Percentiles rank a stretch among this genome's conserved stretches.
phyloP scores from a whole-genome alignment of 176 grass and related monocot genomes.

The Guadua angustifolia region DNA sequence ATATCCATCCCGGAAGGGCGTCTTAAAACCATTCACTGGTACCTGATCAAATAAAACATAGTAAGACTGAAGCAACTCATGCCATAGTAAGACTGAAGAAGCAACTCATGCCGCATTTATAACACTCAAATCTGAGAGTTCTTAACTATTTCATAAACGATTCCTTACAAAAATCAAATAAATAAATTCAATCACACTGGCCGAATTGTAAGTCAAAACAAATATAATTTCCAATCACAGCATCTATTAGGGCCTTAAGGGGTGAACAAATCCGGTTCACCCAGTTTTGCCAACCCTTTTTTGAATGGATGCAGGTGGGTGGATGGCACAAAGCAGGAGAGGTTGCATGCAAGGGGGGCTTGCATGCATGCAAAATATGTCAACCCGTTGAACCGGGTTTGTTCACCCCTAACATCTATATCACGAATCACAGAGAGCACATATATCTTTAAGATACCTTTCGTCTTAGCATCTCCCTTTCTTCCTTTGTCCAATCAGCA shows the following conservation, averaged over 20 bases:
- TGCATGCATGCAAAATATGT: no score
- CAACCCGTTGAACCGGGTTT: no score
- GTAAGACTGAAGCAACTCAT: neutral
- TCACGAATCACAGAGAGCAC: neutral
- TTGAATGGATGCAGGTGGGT: no score
- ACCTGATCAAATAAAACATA: constrained; percentile 56
- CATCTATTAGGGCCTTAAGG: no score
- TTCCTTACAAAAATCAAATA: neutral
- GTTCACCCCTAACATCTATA: neutral
- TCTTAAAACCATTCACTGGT: constrained; percentile 83
- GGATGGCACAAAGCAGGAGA: no score
- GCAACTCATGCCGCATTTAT: neutral
- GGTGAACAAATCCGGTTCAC: no score
- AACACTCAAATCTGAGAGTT: neutral
- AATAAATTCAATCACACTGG: neutral
- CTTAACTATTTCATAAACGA: neutral
- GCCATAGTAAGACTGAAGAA: neutral
- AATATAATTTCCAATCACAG: neutral
- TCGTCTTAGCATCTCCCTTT: constrained; percentile 83
- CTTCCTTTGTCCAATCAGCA: constrained; percentile 90
- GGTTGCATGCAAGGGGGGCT: no score
- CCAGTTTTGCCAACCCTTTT: no score
- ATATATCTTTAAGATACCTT: constrained; percentile 58
- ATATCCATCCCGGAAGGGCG: constrained; percentile 84
- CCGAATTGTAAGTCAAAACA: neutral